Evolutionary conservation across 2,329 filamentous ascomycete species (phyloP), one percentile per base, ranked within the genome.

Genomic region (Trichoderma aggressivum): DNA sequence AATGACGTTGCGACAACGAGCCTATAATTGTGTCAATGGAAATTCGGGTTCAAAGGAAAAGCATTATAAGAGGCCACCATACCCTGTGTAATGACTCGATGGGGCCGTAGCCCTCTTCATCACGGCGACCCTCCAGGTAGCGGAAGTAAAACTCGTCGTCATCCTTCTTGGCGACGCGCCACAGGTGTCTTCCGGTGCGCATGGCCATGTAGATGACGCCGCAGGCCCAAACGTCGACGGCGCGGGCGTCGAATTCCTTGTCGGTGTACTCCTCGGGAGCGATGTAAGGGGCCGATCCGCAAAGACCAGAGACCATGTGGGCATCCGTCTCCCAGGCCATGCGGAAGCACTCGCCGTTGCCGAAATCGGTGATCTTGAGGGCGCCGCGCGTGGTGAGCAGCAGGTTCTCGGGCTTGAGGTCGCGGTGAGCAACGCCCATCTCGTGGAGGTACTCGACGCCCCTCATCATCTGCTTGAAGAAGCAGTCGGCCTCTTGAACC

Each of bases 191-290:
- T 7, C 96, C 96, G 2, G 95, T 98, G 71, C 96, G 89, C 96
- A 99, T 99, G 16, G 96, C 96, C 96, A 99, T 99, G 84, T 99
- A 99, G 72, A 99, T 99, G 65, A 99, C 96, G 79, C 96, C 96
- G 72, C 94, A 97, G 28, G 96, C 96, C 96, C 96, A 99, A 16
- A 98, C 92, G 78, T 99, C 96, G 62, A 99, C 95, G n/a, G 96
- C 95, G 71, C 96, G 89, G 34, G 96, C 96, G 78, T 99, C 96
- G 75, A 99, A 99, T 80, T 99, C 96, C 80, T 91, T 94, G 79
- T 97, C 94, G 2, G 91, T 89, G 78, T 99, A 99, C 81, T 99
- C 96, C 80, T 99, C 96, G 0, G 96, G 96, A 1, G 96, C 93
- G 75, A 99, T 99, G 79, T 99, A 99, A 0, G 96, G 96, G 26